Evolutionary conservation across 1,284 basidiomycete species (phyloP).

Genomic region (Microbotryum silenes-acaulis): DNA sequence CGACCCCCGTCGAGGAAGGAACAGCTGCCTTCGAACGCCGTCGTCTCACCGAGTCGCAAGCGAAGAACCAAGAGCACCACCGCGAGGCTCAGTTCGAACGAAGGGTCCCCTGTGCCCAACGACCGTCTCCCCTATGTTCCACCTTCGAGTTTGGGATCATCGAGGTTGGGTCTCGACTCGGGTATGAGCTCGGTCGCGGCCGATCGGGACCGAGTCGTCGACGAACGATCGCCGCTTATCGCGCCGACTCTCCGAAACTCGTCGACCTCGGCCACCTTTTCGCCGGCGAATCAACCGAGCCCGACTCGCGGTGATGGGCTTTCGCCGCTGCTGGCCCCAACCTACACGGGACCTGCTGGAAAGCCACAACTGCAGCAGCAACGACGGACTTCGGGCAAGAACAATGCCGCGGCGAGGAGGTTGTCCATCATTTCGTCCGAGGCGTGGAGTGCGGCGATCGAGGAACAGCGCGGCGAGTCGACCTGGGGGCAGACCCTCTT

Average conservation of each 20-base stretch:
- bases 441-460: slow-evolving; percentile 17
- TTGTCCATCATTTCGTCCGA: slow-evolving; percentile 15
- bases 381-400: too few species aligned
- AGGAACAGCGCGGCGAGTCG: slow-evolving; percentile 22
- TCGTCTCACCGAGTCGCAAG: background rate
- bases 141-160: background rate
- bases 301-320: too few species aligned
- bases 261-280: background rate
- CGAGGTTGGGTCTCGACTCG: background rate
- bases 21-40: slow-evolving; percentile 26
- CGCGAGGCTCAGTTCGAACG: background rate
- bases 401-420: background rate
- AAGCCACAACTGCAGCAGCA: too few species aligned
- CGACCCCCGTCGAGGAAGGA: slow-evolving; percentile 1
- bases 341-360: too few species aligned
- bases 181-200: background rate
- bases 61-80: too few species aligned
- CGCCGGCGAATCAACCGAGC: background rate
- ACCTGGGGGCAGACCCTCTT: slow-evolving; percentile 50
- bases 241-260: background rate
- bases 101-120: background rate
- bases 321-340: too few species aligned
- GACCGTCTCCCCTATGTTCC: background rate
- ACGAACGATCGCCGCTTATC: slow-evolving; percentile 3
- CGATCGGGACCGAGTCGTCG: background rate